Evolutionary conservation across 2,329 filamentous ascomycete genomes (phyloP), one percentile per base, ranked within the genome.

Genomic region (Fusarium udum): DNA sequence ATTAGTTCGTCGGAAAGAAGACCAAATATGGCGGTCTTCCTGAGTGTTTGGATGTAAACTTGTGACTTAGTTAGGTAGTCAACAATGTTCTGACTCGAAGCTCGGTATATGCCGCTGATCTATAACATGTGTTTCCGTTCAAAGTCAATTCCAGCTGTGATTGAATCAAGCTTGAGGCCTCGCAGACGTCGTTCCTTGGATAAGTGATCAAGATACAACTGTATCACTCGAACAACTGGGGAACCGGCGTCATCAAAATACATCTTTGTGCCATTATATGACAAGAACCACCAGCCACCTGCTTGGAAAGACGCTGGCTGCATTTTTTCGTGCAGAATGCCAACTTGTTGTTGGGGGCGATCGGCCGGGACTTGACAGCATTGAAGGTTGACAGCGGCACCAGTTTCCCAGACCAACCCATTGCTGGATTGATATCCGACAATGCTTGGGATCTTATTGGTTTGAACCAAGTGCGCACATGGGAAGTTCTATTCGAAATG

Each of bases 361-460:
- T 74, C 63, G 56, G 55, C 67, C 37, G 56, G 66, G 71, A 64
- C 63, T 73, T 72, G 67, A 58, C 56, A 51, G 60, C 45, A 63
- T 52, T 61, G 16, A 58, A 69, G 43, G 43, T 49, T 53, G 48
- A 68, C 42, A 60, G 57, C 64, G 60, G 59, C 56, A 68, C 67
- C 61, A 73, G 55, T 70, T 59, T 63, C 48, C 52, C 61, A 51
- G 61, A 68, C 70, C 61, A 61, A 45, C 37, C 39, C 53, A 67
- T 39, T 53, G 53, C 43, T 70, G 61, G 68, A 42, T 57, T 55
- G 48, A 65, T 67, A 69, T 70, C 64, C 64, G 72, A 71, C 69
- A 57, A 68, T 68, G 61, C 62, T 56, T 45, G 49, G 56, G 40
- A 24, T 49, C 52, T 40, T 26, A 67, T 52, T 55, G 62, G 70